Percentiles rank a stretch among this genome's conserved stretches.
These are phyloP conservation scores for Rhodomyrtus tomentosa DNA, from an alignment of 345 rosid genomes.

Conservation along the genomic window DNA sequence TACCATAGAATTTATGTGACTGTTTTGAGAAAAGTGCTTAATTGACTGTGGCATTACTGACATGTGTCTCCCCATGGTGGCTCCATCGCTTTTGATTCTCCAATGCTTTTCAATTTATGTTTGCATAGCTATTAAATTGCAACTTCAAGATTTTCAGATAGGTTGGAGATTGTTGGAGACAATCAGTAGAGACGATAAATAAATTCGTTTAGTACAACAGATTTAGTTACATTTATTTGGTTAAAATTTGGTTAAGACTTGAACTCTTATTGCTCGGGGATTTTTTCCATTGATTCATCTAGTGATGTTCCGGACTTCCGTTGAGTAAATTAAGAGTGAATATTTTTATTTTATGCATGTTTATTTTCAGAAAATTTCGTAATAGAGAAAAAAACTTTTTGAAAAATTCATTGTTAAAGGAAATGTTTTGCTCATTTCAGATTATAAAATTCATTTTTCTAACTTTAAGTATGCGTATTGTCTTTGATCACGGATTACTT, in stretches of 20 bases:
- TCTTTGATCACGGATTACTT: rapidly evolving
- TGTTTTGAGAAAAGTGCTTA: background rate
- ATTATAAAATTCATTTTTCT: background rate
- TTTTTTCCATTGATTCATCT: background rate
- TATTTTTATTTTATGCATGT: background rate
- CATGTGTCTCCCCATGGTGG: background rate
- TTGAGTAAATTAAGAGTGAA: background rate
- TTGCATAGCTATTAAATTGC: no score
- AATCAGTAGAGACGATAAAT: no score
- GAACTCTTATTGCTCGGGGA: background rate
- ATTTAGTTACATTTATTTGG: background rate
- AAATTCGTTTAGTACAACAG: no score
- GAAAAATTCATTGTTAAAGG: background rate
- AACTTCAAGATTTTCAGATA: no score
- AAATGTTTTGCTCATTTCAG: rapidly evolving
- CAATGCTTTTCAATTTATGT: no score
- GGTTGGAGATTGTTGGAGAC: no score
- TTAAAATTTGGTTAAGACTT: background rate
- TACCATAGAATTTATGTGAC: background rate
- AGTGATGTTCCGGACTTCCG: background rate
- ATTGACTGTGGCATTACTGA: no score
- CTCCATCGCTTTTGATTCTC: background rate
- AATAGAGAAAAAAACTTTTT: background rate
- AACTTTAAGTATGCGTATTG: no score
- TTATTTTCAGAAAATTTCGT: background rate